Conservation (phyloP, 345 rosid genomes). For the Syzygium jambos region DNA sequence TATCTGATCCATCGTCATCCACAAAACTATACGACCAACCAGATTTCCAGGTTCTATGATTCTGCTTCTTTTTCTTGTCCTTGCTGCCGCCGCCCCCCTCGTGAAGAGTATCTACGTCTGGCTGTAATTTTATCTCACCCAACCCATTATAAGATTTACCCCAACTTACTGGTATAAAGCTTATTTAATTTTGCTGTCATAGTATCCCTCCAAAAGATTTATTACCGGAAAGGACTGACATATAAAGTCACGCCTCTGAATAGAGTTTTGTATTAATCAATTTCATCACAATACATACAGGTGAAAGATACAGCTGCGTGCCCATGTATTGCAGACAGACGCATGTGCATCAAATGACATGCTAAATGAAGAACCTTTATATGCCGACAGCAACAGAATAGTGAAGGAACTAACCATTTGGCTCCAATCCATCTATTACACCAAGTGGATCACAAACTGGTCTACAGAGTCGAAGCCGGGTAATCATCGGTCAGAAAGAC, state of each 20-base stretch:
- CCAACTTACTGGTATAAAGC: neutral
- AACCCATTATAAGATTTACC: neutral
- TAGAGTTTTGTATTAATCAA: no score
- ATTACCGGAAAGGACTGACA: neutral
- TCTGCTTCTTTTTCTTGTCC: conserved; percentile 59
- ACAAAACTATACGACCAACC: conserved; percentile 8
- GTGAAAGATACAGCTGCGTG: no score
- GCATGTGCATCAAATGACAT: neutral
- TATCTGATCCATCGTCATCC: neutral
- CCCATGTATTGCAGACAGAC: neutral
- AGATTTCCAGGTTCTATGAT: conserved; percentile 21
- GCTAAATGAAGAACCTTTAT: neutral
- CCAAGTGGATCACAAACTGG: neutral
- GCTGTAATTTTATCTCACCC: neutral
- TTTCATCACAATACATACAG: no score
- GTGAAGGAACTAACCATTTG: neutral
- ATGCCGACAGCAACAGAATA: neutral
- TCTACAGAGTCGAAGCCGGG: neutral
- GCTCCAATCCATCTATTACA: neutral
- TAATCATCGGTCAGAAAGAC: neutral
- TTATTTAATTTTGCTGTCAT: neutral
- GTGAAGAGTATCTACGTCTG: conserved; percentile 20
- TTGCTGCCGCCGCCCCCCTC: conserved; percentile 33
- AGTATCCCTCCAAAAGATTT: neutral
- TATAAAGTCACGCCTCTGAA: neutral